Percentiles rank a stretch among this genome's conserved stretches.
Conservation (phyloP, 805 yeast species). For the Lipomyces orientalis region DNA sequence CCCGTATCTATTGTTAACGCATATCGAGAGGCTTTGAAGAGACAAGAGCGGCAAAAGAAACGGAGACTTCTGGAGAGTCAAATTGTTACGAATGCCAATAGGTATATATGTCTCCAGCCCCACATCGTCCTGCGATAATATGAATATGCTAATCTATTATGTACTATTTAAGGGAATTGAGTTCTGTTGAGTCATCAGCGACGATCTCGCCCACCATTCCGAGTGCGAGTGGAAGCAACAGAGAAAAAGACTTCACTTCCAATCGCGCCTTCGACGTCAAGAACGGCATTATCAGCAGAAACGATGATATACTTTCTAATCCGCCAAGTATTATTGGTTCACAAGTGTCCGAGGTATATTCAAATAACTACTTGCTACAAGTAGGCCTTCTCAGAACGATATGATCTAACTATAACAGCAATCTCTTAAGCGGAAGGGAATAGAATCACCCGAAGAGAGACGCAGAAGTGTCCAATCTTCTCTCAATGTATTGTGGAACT, state of each 20-base stretch:
- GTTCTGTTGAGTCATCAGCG: constrained; percentile 9
- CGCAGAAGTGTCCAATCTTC: neutral
- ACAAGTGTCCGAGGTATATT: neutral
- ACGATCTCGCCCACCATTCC: constrained; percentile 11
- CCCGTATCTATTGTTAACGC: constrained; percentile 42
- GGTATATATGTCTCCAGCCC: neutral
- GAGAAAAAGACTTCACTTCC: neutral
- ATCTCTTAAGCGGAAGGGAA: neutral
- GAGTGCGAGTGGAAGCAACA: constrained; percentile 1
- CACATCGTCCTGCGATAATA: neutral
- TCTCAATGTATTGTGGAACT: neutral
- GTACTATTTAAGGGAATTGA: neutral
- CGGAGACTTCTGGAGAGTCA: constrained; percentile 15
- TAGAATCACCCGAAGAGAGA: neutral
- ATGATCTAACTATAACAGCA: neutral
- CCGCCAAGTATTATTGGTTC: neutral
- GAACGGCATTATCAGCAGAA: neutral
- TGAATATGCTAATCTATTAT: neutral
- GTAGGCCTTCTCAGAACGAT: neutral
- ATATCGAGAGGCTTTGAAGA: constrained; percentile 41
- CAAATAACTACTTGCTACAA: neutral
- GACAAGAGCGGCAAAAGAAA: constrained; percentile 29
- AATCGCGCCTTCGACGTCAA: neutral
- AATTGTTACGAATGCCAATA: neutral
- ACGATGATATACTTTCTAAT: neutral